Conservation (phyloP, 208 protist species). For the Trypanosomatidae sp. region DNA sequence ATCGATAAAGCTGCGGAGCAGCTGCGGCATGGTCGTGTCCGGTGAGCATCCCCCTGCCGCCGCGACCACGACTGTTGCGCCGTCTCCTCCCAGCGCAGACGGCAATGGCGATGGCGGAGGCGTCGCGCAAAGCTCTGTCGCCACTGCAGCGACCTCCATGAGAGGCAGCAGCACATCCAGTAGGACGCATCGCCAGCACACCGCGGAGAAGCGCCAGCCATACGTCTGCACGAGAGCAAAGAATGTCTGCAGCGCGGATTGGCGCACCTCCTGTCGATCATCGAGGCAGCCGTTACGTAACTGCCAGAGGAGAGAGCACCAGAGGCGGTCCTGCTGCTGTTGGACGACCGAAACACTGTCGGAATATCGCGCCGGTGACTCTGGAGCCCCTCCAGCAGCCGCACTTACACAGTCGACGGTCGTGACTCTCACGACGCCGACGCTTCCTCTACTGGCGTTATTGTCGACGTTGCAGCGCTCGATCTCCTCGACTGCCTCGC, state of each 20-base stretch:
- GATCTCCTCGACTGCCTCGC: not conserved
- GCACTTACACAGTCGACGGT: too few species aligned
- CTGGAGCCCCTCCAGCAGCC: not conserved
- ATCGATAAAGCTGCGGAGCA: constrained; percentile 23
- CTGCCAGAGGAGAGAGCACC: constrained; percentile 49
- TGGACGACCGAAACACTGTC: not conserved
- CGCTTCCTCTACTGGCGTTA: not conserved
- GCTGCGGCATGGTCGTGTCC: constrained; percentile 3
- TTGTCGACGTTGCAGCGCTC: not conserved
- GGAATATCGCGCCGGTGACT: not conserved
- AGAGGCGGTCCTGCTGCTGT: constrained; percentile 21
- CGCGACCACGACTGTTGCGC: not conserved
- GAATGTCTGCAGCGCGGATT: constrained; percentile 81
- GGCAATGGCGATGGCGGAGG: constrained; percentile 3
- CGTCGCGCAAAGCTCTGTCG: constrained; percentile 29
- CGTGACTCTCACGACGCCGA: not conserved
- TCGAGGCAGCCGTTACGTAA: constrained; percentile 50
- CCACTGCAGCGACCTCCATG: constrained; percentile 46
- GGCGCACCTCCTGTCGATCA: constrained; percentile 74
- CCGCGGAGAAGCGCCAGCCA: constrained; percentile 50
- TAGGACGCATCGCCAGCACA: constrained; percentile 61
- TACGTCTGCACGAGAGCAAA: constrained; percentile 82
- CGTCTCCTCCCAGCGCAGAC: not conserved
- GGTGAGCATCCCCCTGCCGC: not conserved
- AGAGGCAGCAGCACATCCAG: constrained; percentile 47